Base-by-base conservation (phyloP, 2,329 filamentous ascomycete species). In the Stagonosporopsis tanaceti region DNA sequence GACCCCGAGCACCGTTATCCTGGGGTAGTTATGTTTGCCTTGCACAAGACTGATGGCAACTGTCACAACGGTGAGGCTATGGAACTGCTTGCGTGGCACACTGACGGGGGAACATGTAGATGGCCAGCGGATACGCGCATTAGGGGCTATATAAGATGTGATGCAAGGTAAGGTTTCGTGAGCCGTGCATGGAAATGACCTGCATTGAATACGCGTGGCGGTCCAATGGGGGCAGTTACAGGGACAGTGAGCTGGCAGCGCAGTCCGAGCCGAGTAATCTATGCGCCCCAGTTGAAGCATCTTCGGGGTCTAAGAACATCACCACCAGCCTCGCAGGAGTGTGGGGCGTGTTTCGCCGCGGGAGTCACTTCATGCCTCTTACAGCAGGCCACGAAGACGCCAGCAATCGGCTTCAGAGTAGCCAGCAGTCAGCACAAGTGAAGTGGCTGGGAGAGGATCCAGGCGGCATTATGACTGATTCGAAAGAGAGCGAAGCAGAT, bases 61-160 rank as follows among this genome's bases (percentile, higher is more conserved):
- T 46, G 38, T 52, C 48, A 64, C 63, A 56, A 64, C 63, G 56
- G 63, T 66, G 60, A 65, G 62, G 70, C 67, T 67, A 64, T 52
- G 55, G 53, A 64, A 66, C 59, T 73, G 73, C 69, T 73, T 72
- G 72, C 73, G 74, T 76, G 71, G 75, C 73, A 75, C 71, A 66
- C 63, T 60, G 65, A 68, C 61, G 61, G 60, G 65, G 60, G 66
- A 74, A 67, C 65, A 66, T 68, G 63, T 65, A 66, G 54, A 68
- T 60, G 58, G 48, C 63, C 60, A 64, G 63, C 63, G 63, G 63
- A 67, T 68, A 74, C 66, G 72, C 71, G 71, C 64, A 66, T 66
- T 63, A 68, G 55, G 62, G 67, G 59, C 68, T 74, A 76, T 73
- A 75, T 73, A 75, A 67, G 53, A 66, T 57, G 61, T 60, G 63